Conservation (phyloP, 495 filamentous ascomycete species). For the Penicillium herquei region DNA sequence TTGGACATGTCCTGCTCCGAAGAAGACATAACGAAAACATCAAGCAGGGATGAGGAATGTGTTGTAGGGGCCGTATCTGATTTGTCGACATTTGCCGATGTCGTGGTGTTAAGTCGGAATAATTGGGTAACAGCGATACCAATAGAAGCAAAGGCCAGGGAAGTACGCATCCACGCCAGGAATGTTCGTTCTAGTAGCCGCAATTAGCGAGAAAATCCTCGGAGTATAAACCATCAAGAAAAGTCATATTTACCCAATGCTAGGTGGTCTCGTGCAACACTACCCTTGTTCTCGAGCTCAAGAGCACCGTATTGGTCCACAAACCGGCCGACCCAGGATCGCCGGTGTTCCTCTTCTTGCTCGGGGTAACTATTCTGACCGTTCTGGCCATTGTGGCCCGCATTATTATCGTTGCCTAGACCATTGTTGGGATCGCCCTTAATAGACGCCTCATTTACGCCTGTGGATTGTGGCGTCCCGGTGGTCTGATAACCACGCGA, state of each 20-base stretch:
- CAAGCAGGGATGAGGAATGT: conserved; percentile 10
- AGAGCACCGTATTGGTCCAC: conserved; percentile 75
- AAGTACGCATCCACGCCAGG: conserved; percentile 94
- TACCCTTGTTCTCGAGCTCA: conserved; percentile 95
- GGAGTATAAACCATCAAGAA: background rate
- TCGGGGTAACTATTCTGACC: background rate
- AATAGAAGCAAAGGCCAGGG: conserved; percentile 92
- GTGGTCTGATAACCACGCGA: conserved; percentile 40
- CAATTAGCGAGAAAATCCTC: conserved; percentile 18
- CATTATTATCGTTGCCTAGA: background rate
- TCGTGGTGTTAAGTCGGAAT: conserved; percentile 81
- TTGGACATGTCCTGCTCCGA: conserved; percentile 21
- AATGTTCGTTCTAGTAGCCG: conserved; percentile 79
- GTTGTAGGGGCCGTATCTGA: conserved; percentile 20
- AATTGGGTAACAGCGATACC: conserved; percentile 96
- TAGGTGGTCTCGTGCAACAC: conserved; percentile 90
- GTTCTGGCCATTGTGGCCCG: background rate
- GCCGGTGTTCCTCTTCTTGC: conserved; percentile 16
- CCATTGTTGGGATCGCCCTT: background rate
- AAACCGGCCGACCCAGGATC: conserved; percentile 49
- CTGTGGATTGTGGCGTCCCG: conserved; percentile 14
- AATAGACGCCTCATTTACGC: background rate
- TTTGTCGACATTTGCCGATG: conserved; percentile 5
- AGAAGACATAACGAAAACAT: conserved; percentile 9
- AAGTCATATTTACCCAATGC: conserved; percentile 68